These are phyloP conservation scores for Penicillium sp. DNA, from an alignment of 2,329 filamentous ascomycete species.

Conservation along the genomic window DNA sequence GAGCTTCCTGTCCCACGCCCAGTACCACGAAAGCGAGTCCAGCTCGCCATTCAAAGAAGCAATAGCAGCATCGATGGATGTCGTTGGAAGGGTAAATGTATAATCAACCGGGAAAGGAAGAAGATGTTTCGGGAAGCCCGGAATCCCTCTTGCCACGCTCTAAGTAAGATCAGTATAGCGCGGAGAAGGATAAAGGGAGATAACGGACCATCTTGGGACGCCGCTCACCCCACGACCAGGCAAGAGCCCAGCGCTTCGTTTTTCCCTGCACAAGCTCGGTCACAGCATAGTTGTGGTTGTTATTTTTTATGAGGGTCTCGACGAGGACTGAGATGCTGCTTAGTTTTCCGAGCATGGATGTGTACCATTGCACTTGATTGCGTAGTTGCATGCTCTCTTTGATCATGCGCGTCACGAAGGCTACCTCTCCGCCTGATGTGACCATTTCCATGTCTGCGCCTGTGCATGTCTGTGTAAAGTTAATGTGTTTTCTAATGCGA, in stretches of 20 bases:
- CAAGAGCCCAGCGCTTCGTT: slow-evolving; percentile 82
- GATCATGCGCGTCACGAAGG: slow-evolving; percentile 68
- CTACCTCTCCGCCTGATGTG: slow-evolving; percentile 68
- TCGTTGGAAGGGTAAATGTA: slow-evolving; percentile 38
- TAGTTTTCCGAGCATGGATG: slow-evolving; percentile 81
- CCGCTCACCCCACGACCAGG: slow-evolving; percentile 72
- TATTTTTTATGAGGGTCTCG: slow-evolving; percentile 52
- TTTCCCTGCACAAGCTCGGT: slow-evolving; percentile 74
- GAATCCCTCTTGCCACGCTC: slow-evolving; percentile 38
- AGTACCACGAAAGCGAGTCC: slow-evolving; percentile 55
- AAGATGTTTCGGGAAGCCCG: slow-evolving; percentile 47
- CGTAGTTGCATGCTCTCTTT: slow-evolving; percentile 60
- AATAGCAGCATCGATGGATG: slow-evolving; percentile 31
- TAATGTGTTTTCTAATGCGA: neutral
- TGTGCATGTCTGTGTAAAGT: slow-evolving; percentile 52
- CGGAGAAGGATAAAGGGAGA: neutral
- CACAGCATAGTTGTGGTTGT: slow-evolving; percentile 73
- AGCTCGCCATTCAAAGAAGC: slow-evolving; percentile 49
- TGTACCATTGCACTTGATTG: slow-evolving; percentile 75
- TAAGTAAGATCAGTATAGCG: slow-evolving; percentile 5
- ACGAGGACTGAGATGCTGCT: slow-evolving; percentile 63
- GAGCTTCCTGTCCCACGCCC: slow-evolving; percentile 57
- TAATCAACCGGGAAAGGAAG: slow-evolving; percentile 52
- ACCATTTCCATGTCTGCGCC: slow-evolving; percentile 85
- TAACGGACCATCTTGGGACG: slow-evolving; percentile 55